Evolutionary conservation across 148 eudicot species (phyloP).

Genomic region (Euryodendron excelsum): DNA sequence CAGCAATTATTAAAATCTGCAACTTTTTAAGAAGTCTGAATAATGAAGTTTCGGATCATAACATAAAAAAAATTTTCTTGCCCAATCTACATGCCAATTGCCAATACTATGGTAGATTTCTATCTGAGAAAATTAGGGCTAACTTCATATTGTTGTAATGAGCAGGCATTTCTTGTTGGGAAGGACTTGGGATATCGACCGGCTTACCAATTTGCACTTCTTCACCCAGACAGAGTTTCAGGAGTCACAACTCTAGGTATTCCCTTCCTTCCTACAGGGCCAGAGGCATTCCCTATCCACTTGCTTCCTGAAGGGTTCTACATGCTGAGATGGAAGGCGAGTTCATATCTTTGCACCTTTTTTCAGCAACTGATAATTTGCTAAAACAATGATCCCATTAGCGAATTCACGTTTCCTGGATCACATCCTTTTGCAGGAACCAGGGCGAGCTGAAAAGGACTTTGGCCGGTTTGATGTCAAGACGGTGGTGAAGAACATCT

Average conservation of each 20-base stretch:
- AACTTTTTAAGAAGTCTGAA: too few species aligned
- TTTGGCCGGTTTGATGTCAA: constrained; percentile 52
- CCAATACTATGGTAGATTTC: too few species aligned
- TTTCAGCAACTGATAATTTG: background rate
- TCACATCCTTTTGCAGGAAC: constrained; percentile 27
- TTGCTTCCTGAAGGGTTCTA: constrained; percentile 55
- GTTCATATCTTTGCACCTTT: background rate
- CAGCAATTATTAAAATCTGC: too few species aligned
- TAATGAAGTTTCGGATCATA: too few species aligned
- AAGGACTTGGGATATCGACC: constrained; percentile 21
- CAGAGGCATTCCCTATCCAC: constrained; percentile 6
- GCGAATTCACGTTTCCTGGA: too few species aligned
- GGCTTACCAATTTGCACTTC: constrained; percentile 21
- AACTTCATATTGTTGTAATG: too few species aligned
- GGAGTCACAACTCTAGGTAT: constrained; percentile 17
- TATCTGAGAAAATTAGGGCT: too few species aligned
- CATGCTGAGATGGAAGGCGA: constrained; percentile 39
- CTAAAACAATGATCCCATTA: background rate
- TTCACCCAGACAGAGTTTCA: constrained; percentile 10
- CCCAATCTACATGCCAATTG: too few species aligned
- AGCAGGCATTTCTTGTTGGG: constrained; percentile 18
- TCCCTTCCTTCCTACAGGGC: constrained; percentile 18
- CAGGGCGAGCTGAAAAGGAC: constrained; percentile 66
- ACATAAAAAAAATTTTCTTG: too few species aligned
- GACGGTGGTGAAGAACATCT: constrained; percentile 49